phyloP scores from a whole-genome alignment of 768 basidiomycete species.

The Hygrophorus pudorinus region DNA sequence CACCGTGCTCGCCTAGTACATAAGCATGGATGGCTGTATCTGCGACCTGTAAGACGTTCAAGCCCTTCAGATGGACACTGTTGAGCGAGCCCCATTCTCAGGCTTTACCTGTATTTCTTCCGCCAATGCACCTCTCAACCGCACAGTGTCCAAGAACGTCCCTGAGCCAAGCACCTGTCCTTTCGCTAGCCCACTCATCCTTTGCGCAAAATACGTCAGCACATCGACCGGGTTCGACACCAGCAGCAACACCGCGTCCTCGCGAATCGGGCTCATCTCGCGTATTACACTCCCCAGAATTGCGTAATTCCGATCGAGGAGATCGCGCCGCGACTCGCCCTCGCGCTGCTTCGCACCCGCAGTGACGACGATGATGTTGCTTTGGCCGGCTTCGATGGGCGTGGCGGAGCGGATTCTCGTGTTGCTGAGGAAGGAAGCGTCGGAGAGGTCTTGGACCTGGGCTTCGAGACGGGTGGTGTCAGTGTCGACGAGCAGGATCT shows the following conservation, averaged over 20 bases:
- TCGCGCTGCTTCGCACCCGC: too few species aligned
- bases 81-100: neutral
- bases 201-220: conserved; percentile 8
- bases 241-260: conserved; percentile 9
- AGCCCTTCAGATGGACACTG: too few species aligned
- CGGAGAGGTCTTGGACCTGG: conserved; percentile 9
- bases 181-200: conserved; percentile 7
- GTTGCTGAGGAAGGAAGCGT: conserved; percentile 8
- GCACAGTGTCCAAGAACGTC: conserved; percentile 9
- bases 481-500: too few species aligned
- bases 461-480: conserved; percentile 5
- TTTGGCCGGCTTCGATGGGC: conserved; percentile 8
- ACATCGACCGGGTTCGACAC: conserved; percentile 11
- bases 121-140: conserved; percentile 7
- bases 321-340: conserved; percentile 9
- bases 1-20: too few species aligned
- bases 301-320: conserved; percentile 9
- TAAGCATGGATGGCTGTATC: conserved; percentile 8
- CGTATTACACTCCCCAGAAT: conserved; percentile 7
- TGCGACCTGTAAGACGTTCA: conserved; percentile 6
- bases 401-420: conserved; percentile 4
- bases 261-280: conserved; percentile 7
- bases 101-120: conserved; percentile 6
- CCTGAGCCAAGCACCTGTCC: conserved; percentile 9
- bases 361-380: conserved; percentile 10